phyloP scores from a whole-genome alignment of 148 eudicot genomes.

The Fallopia convolvulus region DNA sequence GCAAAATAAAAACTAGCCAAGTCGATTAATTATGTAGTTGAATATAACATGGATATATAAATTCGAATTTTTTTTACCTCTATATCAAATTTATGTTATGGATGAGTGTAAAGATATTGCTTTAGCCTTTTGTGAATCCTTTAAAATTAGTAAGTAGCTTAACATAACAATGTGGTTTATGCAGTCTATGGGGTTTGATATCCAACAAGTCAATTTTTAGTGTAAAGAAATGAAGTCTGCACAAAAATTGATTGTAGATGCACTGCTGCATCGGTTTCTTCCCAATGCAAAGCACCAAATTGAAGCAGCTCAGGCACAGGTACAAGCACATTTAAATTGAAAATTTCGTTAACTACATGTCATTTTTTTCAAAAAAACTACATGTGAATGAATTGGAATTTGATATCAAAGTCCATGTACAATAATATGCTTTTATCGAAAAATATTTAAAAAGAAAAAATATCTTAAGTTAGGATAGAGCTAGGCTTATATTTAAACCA shows the following conservation, averaged over 20 bases:
- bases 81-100: background rate
- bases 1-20: background rate
- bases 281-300: constrained; percentile 92
- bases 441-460: background rate
- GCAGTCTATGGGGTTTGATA: background rate
- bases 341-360: background rate
- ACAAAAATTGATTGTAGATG: constrained; percentile 88
- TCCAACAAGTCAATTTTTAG: background rate
- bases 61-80: background rate
- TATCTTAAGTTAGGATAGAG: background rate
- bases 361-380: background rate
- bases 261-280: constrained; percentile 86
- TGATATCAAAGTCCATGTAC: background rate
- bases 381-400: background rate
- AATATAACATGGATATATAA: background rate
- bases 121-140: background rate
- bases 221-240: constrained; percentile 68
- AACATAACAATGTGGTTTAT: background rate
- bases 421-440: background rate
- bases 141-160: background rate
- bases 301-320: constrained; percentile 98
- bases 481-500: background rate
- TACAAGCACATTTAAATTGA: constrained; percentile 2
- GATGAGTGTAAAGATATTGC: background rate
- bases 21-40: background rate